These are phyloP conservation scores for Bothriochloa decipiens DNA, from an alignment of 176 grass and related monocot species.

Conservation along the genomic window DNA sequence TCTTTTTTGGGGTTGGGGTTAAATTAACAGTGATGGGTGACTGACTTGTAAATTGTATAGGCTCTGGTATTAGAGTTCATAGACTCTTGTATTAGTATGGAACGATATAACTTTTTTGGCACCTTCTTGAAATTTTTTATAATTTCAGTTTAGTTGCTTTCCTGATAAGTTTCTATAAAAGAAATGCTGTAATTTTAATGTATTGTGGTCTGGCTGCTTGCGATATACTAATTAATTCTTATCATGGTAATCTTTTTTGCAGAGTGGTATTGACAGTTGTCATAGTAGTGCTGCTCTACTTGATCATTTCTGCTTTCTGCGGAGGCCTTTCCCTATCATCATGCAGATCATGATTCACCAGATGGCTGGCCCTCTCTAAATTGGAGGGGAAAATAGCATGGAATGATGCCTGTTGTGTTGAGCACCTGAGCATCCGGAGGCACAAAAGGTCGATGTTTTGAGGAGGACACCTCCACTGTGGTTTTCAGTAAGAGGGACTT, in stretches of 20 bases:
- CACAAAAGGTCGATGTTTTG: background rate
- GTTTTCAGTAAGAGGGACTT: background rate
- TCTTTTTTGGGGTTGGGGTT: background rate
- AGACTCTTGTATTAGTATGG: background rate
- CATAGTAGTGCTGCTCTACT: slow-evolving; percentile 82
- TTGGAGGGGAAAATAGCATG: slow-evolving; percentile 1
- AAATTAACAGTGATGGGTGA: background rate
- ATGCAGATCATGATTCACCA: slow-evolving; percentile 62
- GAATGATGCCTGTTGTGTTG: slow-evolving; percentile 21
- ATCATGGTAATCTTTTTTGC: background rate
- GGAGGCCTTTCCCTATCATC: slow-evolving; percentile 78
- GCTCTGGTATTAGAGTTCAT: too few species aligned
- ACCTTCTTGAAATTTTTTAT: too few species aligned
- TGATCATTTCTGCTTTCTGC: slow-evolving; percentile 89
- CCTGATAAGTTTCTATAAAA: background rate
- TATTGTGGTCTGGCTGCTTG: background rate
- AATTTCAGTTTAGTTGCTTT: too few species aligned
- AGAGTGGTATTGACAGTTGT: slow-evolving; percentile 68
- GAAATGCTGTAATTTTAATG: background rate
- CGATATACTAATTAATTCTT: background rate
- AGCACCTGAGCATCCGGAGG: background rate
- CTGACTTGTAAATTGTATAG: too few species aligned
- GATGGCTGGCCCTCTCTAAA: background rate
- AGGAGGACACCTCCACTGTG: background rate
- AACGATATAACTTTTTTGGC: too few species aligned